Percentiles rank a stretch among this genome's conserved stretches.
Conservation (phyloP, 768 basidiomycete species). For the Nevesoporus exiguus region DNA sequence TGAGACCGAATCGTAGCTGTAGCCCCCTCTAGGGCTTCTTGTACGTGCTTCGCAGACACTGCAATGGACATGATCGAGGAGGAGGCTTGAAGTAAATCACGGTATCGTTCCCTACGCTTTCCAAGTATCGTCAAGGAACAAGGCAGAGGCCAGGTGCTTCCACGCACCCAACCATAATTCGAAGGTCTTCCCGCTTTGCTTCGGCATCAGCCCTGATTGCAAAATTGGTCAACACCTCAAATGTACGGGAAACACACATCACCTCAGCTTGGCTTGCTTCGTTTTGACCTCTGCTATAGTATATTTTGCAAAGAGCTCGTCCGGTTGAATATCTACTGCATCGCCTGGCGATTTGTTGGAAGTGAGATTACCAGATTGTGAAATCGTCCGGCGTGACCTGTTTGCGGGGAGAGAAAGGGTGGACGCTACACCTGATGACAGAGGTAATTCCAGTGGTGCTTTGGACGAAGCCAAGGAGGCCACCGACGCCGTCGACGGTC, state of each 20-base stretch:
- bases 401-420: constrained; percentile 3
- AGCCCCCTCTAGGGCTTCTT: constrained; percentile 61
- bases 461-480: constrained; percentile 24
- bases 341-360: constrained; percentile 18
- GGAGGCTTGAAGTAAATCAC: constrained; percentile 82
- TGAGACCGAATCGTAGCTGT: constrained; percentile 50
- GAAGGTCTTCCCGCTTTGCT: constrained; percentile 82
- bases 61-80: constrained; percentile 79
- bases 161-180: constrained; percentile 90
- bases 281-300: constrained; percentile 69
- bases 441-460: constrained; percentile 7
- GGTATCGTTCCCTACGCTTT: constrained; percentile 84
- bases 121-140: constrained; percentile 38
- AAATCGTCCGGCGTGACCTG: constrained; percentile 8
- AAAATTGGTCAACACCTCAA: constrained; percentile 3
- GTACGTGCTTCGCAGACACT: constrained; percentile 61
- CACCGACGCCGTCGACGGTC: constrained; percentile 36
- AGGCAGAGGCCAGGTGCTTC: background rate
- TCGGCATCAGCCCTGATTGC: constrained; percentile 68
- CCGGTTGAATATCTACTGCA: constrained; percentile 48
- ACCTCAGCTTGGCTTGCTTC: constrained; percentile 70
- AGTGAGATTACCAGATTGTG: constrained; percentile 11
- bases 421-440: constrained; percentile 5
- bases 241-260: constrained; percentile 9
- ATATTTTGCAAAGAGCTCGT: constrained; percentile 69